Evolutionary conservation across 2,329 filamentous ascomycete species (phyloP), one percentile per base, ranked within the genome.

Genomic region (Arthrobotrys megalospora): DNA sequence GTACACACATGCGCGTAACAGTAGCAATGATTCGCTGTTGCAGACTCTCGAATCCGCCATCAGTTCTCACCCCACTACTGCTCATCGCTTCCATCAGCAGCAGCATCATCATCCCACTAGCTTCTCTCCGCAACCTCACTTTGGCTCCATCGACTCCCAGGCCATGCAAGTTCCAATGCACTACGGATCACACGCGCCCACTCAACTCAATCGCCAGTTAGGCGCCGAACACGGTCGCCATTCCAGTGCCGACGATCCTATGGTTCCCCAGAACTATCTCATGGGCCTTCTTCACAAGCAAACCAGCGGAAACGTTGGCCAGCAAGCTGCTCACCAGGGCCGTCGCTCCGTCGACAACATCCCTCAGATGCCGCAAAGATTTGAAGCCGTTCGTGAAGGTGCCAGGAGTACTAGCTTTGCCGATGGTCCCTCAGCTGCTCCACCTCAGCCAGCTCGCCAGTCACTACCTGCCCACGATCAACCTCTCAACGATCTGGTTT

Each of bases 61-160:
- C 76, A 75, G 71, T 72, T 68, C 67, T 72, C 66, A 71, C 80
- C 79, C 73, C 80, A 62, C 72, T 77, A 79, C 47, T 82, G 55
- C 55, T 16, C 85, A 63, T 80, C 82, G 16, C 81, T 80, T 36
- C 81, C 82, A 68, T 80, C 82, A 64, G 71, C 80, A 64, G 71
- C 80, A 65, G 65, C 81, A 66, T 68, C 80, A 55, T 63, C 79
- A 62, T 55, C 85, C 79, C 82, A 82, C 72, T 83, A 84, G 77
- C 82, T 85, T 62, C 82, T 88, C 78, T 89, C 88, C 45, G 87
- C 88, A 24, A 88, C 72, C 72, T 88, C 12, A 89, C 90, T 82
- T 83, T 90, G 47, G 86, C 89, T 60, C 87, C 88, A 70, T 87
- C 86, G 53, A 86, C 90, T 67, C 68, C 62, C 50, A 80, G 53